A percentile compares a stretch with the other conserved stretches of the same genome.
phyloP scores from a whole-genome alignment of 257 asterid genomes.

The Apocynum venetum region DNA sequence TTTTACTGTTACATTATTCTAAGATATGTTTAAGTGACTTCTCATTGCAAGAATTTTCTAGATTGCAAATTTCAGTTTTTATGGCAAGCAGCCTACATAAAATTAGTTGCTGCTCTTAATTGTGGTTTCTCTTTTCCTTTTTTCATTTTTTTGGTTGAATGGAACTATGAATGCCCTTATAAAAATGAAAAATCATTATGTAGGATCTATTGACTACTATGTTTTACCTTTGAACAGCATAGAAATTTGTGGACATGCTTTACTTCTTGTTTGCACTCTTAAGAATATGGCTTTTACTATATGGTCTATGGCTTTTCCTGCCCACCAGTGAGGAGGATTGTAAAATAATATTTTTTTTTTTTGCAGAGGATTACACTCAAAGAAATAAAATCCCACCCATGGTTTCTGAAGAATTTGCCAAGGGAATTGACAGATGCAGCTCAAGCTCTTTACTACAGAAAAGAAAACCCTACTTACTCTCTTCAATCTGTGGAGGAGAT shows the following conservation, averaged over 20 bases:
- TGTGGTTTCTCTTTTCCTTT: not conserved
- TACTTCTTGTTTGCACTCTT: not conserved
- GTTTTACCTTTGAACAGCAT: not conserved
- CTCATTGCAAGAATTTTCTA: not conserved
- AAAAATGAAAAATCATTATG: not conserved
- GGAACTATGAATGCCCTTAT: not conserved
- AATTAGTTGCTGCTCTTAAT: not conserved
- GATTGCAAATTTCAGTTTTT: not conserved
- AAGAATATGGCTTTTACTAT: not conserved
- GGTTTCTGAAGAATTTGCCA: constrained; percentile 81
- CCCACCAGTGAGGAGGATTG: not conserved
- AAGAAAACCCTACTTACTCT: constrained; percentile 61
- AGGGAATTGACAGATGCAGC: constrained; percentile 69
- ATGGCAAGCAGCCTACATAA: not conserved
- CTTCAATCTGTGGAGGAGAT: constrained; percentile 65
- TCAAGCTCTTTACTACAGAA: constrained; percentile 58
- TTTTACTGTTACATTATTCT: not conserved
- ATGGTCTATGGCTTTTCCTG: not conserved
- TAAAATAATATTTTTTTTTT: not conserved
- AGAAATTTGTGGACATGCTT: not conserved
- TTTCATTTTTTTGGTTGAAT: not conserved
- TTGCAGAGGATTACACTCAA: constrained; percentile 62
- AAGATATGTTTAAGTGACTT: not conserved
- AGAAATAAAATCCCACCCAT: constrained; percentile 70
- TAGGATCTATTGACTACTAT: not conserved